A percentile compares a stretch with the other conserved stretches of the same genome.
These are phyloP conservation scores for Russula ochroleuca DNA, from an alignment of 768 basidiomycete species.

Conservation along the genomic window DNA sequence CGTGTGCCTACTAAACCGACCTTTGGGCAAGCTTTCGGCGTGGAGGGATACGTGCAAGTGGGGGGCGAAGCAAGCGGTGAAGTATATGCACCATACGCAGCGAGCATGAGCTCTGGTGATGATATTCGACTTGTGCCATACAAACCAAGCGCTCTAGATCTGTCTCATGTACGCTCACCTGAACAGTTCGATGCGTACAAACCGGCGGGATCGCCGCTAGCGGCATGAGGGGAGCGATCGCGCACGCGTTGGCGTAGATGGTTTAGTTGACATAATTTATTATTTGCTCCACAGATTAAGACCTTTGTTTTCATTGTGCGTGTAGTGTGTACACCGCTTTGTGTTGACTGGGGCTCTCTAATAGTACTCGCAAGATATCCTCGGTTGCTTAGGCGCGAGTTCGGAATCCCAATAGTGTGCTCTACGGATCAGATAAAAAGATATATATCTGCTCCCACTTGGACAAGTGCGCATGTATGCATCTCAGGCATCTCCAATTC, in stretches of 20 bases:
- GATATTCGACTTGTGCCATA: conserved; percentile 17
- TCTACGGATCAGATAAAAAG: neutral
- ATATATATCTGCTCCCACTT: no score
- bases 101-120: conserved; percentile 17
- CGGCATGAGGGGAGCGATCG: neutral
- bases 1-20: neutral
- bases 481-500: no score
- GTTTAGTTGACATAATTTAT: neutral
- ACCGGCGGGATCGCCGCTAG: no score
- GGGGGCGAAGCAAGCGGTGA: neutral
- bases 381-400: no score
- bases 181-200: neutral
- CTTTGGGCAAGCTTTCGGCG: conserved; percentile 21
- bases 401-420: no score
- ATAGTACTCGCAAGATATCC: neutral
- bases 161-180: neutral
- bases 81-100: neutral
- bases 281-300: neutral
- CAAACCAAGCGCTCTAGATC: neutral
- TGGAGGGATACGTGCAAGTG: neutral
- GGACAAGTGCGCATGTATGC: no score
- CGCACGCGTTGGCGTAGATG: neutral
- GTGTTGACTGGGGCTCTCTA: neutral
- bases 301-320: neutral
- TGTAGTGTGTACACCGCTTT: neutral